Percentiles rank a stretch among this genome's conserved stretches.
phyloP scores from a whole-genome alignment of 106 monocot species.

The Posidonia australis region DNA sequence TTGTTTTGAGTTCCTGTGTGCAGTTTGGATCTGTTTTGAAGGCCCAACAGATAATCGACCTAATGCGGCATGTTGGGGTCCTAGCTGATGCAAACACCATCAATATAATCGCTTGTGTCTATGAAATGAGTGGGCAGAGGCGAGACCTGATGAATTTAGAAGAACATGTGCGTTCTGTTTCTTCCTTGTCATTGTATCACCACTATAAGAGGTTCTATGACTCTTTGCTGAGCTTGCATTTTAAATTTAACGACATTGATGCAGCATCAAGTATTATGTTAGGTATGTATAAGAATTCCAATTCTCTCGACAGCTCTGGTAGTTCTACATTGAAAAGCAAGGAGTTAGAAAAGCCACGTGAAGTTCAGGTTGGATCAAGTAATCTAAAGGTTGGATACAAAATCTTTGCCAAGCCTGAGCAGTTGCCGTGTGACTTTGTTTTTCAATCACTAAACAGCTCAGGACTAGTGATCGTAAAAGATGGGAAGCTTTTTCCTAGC shows the following conservation, averaged over 20 bases:
- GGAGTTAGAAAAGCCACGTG: constrained; percentile 16
- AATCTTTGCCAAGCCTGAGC: constrained; percentile 32
- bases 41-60: constrained; percentile 43
- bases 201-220: constrained; percentile 59
- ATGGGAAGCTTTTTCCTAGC: constrained; percentile 57
- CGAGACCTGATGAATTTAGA: constrained; percentile 56
- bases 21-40: constrained; percentile 34
- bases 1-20: constrained; percentile 56
- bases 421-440: constrained; percentile 30
- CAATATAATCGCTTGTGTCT: constrained; percentile 41
- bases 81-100: constrained; percentile 59
- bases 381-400: constrained; percentile 48
- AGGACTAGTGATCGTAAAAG: constrained; percentile 27
- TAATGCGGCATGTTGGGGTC: constrained; percentile 45
- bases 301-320: constrained; percentile 5
- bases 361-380: constrained; percentile 54
- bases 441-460: constrained; percentile 15
- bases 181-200: constrained; percentile 16
- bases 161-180: constrained; percentile 26
- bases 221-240: constrained; percentile 61
- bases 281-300: constrained; percentile 29
- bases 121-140: constrained; percentile 52
- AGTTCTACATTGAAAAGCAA: background rate
- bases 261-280: constrained; percentile 54
- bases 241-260: constrained; percentile 75